Evolutionary conservation across 106 monocot species (phyloP), one percentile per base, ranked within the genome.

Genomic region (Gastrodia elata): DNA sequence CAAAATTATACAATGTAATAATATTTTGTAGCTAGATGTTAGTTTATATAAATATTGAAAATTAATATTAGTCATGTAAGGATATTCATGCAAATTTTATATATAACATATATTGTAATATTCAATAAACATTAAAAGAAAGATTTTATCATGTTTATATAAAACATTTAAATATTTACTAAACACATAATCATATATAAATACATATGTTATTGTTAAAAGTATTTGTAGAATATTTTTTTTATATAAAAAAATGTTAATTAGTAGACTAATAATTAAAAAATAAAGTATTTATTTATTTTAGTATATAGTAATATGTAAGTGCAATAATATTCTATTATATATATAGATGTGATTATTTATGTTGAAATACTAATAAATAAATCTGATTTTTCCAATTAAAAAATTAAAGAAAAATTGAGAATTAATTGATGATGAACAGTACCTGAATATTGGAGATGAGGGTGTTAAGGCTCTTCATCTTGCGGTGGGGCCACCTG

Each of bases 401-500:
- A 25, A 6, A 52, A 4, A 52, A 55, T 20, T 6, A 55, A n/a
- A 55, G 18, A 55, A 6, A 14, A 18, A 52, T 52, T 42, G n/a
- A 25, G n/a, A 18, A 52, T 52, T 18, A 1, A 52, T 18, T 52
- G 4, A 52, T 52, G n/a, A 52, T 28, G 6, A 6, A 34, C 15
- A 13, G 22, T 72, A 83, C 90, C 90, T 91, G 85, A 44, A 88
- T 82, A 73, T 86, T 88, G 24, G 46, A 57, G 25, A 94, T 94
- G 74, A 94, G 94, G 10, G 88, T 84, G 56, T 73, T 94, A 65
- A 94, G 67, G 83, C 94, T 90, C 82, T 90, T 94, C 80, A 94
- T 90, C 82, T 94, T 94, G 74, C 93, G 70, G 56, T 90, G 90
- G 42, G 93, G 89, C 93, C 93, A 94, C 76, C 93, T 67, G 8